phyloP scores from a whole-genome alignment of 495 filamentous ascomycete genomes.

The Talaromyces liani region DNA sequence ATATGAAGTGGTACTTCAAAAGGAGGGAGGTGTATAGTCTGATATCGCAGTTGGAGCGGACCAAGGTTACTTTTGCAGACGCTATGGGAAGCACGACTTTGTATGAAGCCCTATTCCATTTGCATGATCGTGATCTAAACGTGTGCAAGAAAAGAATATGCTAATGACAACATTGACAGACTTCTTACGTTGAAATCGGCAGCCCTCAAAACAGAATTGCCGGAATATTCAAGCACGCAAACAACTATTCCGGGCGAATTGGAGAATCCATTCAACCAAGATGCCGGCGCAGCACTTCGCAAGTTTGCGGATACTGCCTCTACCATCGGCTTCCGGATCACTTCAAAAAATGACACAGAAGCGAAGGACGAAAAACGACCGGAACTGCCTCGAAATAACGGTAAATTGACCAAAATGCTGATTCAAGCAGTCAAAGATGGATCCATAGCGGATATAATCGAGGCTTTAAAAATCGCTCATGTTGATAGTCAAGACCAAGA shows the following conservation, averaged over 20 bases:
- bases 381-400: neutral
- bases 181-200: constrained; percentile 2
- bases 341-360: neutral
- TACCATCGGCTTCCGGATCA: neutral
- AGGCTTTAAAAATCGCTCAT: neutral
- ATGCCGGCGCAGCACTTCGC: neutral
- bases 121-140: too few species aligned
- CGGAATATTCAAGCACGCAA: too few species aligned
- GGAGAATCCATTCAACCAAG: neutral
- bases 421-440: neutral
- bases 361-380: neutral
- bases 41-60: constrained; percentile 1
- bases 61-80: constrained; percentile 3
- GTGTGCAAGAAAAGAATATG: too few species aligned
- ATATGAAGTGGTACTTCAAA: constrained; percentile 5
- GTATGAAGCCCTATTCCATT: neutral
- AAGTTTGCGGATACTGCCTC: neutral
- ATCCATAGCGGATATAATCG: neutral
- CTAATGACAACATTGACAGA: neutral
- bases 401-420: neutral
- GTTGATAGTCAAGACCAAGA: constrained; percentile 1
- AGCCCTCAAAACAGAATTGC: neutral
- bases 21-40: constrained; percentile 4
- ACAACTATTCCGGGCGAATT: too few species aligned
- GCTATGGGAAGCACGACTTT: constrained; percentile 7